Evolutionary conservation across 2,329 filamentous ascomycete genomes (phyloP).

Genomic region (Cladosporium cucumerinum): DNA sequence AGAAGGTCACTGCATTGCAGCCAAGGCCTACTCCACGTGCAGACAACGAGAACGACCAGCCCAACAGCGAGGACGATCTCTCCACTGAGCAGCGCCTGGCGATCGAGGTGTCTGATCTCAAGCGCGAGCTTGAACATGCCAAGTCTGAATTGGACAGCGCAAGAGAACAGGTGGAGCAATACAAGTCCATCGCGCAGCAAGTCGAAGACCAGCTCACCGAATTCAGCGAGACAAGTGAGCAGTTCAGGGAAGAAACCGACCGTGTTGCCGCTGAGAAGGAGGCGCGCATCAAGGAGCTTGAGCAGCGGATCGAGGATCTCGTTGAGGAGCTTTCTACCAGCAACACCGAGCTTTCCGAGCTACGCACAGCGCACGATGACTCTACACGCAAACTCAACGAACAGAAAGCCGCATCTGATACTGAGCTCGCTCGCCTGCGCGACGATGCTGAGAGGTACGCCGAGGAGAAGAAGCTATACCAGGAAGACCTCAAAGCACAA

Average conservation of each 20-base stretch:
- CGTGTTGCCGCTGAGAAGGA: conserved; percentile 72
- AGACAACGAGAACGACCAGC: conserved; percentile 39
- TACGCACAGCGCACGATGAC: conserved; percentile 79
- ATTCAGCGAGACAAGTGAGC: conserved; percentile 74
- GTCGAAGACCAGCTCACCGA: conserved; percentile 84
- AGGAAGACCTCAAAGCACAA: conserved; percentile 88
- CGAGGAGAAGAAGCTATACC: conserved; percentile 77
- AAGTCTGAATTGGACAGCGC: conserved; percentile 77
- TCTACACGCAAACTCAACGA: conserved; percentile 68
- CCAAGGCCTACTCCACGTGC: conserved; percentile 45
- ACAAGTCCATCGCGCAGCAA: conserved; percentile 80
- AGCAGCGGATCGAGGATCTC: conserved; percentile 79
- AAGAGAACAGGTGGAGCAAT: conserved; percentile 78
- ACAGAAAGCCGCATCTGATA: conserved; percentile 74
- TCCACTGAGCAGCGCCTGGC: conserved; percentile 75
- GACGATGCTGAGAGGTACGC: conserved; percentile 78
- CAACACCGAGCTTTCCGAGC: conserved; percentile 74
- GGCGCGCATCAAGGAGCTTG: conserved; percentile 71
- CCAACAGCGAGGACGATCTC: conserved; percentile 52
- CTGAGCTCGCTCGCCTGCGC: conserved; percentile 75
- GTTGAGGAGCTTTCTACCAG: conserved; percentile 75
- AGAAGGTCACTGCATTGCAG: conserved; percentile 76
- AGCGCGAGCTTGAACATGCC: conserved; percentile 78
- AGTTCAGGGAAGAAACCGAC: conserved; percentile 86
- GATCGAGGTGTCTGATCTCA: conserved; percentile 79